Evolutionary conservation across 306 rosid species (phyloP), one percentile per base, ranked within the genome.

Genomic region (Dryas drummondii): DNA sequence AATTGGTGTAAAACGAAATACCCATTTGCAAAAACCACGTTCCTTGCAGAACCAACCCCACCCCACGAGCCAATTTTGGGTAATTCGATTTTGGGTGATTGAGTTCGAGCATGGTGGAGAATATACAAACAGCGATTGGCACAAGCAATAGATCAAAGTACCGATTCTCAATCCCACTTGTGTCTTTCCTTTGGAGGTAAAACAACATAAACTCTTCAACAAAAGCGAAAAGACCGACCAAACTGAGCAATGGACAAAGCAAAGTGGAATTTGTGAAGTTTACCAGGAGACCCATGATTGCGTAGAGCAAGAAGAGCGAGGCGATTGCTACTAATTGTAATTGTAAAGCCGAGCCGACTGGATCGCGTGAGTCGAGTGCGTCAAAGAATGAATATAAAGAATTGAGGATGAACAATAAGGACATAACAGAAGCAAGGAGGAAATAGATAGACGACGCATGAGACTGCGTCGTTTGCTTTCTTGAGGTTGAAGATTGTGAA

Each of bases 11-110:
- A 41, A 94, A 61, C 8, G 97, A 91, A 0, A 91, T 2, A 14
- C 94, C 94, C 88, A 90, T 94, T 75, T 94, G 98, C 26, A 86
- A 12, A 41, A 94, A 85, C 98, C 98, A 94, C 4, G 84, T 76
- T 3, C 98, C 98, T 32, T 94, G 97, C 4, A 91, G 70, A 65
- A 87, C 78, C 62, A 94, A 64, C 27, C 93, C 98, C 32, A 86
- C 54, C 72, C 89, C 97, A 17, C 96, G 93, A 3, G 76, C 89
- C 79, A 94, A 40, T 78, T 76, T 87, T 6, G 93, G 86, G 2
- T 75, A 27, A 64, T 11, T 58, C 67, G 87, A 90, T 8, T 49
- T 26, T 0, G 91, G 80, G n/a, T 86, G 75, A 13, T 56, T 75
- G 76, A 88, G 19, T 46, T 87, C 87, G 12, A 88, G 64, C 7